Evolutionary conservation across 1,284 basidiomycete species (phyloP).

Genomic region (Cutaneotrichosporon dermatis): DNA sequence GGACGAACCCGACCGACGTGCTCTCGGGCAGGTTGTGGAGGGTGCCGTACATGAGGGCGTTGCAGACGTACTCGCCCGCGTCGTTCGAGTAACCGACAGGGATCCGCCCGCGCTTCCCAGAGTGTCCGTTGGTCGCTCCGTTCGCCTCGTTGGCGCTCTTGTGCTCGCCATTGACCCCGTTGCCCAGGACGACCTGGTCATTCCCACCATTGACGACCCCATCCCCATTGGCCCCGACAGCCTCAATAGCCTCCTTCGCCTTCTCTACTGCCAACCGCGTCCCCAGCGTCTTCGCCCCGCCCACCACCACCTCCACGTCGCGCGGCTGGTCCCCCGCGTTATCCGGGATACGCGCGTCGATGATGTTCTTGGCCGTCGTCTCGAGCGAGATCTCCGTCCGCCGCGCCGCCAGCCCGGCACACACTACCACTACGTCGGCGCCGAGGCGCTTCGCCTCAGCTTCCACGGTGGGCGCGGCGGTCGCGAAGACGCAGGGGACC

Average conservation of each 20-base stretch:
- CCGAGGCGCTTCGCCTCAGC: conserved; percentile 2
- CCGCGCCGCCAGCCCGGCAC: conserved; percentile 12
- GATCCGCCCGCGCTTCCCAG: not conserved
- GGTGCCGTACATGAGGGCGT: conserved; percentile 14
- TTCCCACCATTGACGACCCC: too few species aligned
- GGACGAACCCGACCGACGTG: conserved; percentile 12
- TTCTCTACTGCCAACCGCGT: conserved; percentile 9
- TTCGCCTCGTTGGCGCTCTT: not conserved
- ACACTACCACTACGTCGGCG: conserved; percentile 13
- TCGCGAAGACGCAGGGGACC: conserved; percentile 17
- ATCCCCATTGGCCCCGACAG: too few species aligned
- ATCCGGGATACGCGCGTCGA: conserved; percentile 13
- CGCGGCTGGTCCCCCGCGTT: conserved; percentile 15
- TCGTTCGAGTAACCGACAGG: conserved; percentile 8
- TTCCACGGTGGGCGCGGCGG: conserved; percentile 4
- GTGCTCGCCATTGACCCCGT: not conserved
- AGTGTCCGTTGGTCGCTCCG: not conserved
- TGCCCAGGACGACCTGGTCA: too few species aligned
- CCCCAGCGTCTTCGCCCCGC: not conserved
- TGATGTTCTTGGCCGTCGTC: conserved; percentile 12
- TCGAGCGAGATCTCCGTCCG: conserved; percentile 10
- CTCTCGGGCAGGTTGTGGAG: conserved; percentile 1
- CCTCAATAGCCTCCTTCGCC: conserved; percentile 2
- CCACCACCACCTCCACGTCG: conserved; percentile 7
- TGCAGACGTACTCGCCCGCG: conserved; percentile 20